Evolutionary conservation across 179 eudicot genomes (phyloP).

Genomic region (Heliamphora pulchella): DNA sequence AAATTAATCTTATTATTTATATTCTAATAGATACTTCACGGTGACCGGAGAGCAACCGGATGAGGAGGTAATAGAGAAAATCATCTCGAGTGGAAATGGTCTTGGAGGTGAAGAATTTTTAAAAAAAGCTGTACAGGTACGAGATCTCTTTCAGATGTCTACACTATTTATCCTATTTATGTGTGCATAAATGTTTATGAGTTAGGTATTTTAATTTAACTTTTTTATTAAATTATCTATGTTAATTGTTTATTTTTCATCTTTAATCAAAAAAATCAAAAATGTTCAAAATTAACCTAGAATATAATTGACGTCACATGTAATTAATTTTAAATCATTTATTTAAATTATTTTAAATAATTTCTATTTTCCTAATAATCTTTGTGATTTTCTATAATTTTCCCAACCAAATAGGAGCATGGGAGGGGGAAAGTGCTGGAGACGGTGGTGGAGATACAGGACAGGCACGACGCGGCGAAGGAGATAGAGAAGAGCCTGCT

Average conservation of each 20-base stretch:
- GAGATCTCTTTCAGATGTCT: background rate
- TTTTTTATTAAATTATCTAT: no score
- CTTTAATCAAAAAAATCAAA: no score
- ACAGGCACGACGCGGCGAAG: constrained; percentile 72
- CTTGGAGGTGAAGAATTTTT: constrained; percentile 63
- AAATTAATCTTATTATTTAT: no score
- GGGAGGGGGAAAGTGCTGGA: constrained; percentile 90
- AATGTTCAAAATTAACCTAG: no score
- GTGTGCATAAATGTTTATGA: background rate
- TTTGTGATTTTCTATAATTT: no score
- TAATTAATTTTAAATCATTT: no score
- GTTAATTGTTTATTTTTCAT: no score
- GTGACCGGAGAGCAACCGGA: constrained; percentile 77
- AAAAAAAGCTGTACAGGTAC: constrained; percentile 61
- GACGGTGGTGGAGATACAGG: constrained; percentile 90
- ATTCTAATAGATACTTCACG: constrained; percentile 41
- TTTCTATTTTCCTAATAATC: no score
- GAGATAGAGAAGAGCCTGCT: constrained; percentile 74
- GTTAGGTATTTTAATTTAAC: no score
- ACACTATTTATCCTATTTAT: background rate
- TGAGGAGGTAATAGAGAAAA: constrained; percentile 68
- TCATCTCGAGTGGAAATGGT: constrained; percentile 50
- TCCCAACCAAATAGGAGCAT: constrained; percentile 41
- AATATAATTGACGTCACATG: no score
- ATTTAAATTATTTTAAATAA: no score